These are phyloP conservation scores for Poa pratensis DNA, from an alignment of 176 grass and related monocot genomes.

Conservation along the genomic window DNA sequence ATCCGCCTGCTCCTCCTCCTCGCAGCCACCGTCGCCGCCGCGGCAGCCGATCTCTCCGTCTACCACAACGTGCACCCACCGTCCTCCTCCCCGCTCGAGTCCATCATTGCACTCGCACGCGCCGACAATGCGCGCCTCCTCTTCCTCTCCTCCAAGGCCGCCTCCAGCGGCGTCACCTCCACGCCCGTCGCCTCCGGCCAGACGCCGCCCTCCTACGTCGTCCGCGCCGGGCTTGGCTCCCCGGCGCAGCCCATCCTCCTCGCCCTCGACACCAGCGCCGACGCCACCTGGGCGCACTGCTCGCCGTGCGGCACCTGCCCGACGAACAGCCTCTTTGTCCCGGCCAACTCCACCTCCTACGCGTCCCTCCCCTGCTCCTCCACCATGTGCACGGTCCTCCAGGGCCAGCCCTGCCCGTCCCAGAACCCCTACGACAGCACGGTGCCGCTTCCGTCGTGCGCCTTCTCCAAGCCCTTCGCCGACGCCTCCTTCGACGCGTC, in stretches of 20 bases:
- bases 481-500: slow-evolving; percentile 76
- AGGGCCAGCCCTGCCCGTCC: slow-evolving; percentile 60
- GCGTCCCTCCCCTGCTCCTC: slow-evolving; percentile 73
- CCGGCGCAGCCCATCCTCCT: slow-evolving; percentile 73
- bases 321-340: slow-evolving; percentile 56
- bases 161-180: slow-evolving; percentile 53
- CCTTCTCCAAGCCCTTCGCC: slow-evolving; percentile 68
- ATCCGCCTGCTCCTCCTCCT: slow-evolving; percentile 45
- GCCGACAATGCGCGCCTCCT: slow-evolving; percentile 68
- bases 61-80: slow-evolving; percentile 61
- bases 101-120: slow-evolving; percentile 67
- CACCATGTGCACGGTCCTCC: slow-evolving; percentile 71
- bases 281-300: slow-evolving; percentile 88
- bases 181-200: slow-evolving; percentile 89
- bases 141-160: slow-evolving; percentile 69
- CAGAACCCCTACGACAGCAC: slow-evolving; percentile 27
- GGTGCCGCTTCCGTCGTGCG: slow-evolving; percentile 56
- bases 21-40: slow-evolving; percentile 12
- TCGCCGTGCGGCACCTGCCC: slow-evolving; percentile 80
- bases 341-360: slow-evolving; percentile 83
- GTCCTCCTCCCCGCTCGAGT: slow-evolving; percentile 72
- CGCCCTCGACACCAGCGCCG: slow-evolving; percentile 90
- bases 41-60: slow-evolving; percentile 61
- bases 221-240: slow-evolving; percentile 72
- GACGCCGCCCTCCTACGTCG: slow-evolving; percentile 79